Percentiles rank a stretch among this genome's conserved stretches.
These are phyloP conservation scores for Corrigiola litoralis DNA, from an alignment of 179 eudicot species.

Conservation along the genomic window DNA sequence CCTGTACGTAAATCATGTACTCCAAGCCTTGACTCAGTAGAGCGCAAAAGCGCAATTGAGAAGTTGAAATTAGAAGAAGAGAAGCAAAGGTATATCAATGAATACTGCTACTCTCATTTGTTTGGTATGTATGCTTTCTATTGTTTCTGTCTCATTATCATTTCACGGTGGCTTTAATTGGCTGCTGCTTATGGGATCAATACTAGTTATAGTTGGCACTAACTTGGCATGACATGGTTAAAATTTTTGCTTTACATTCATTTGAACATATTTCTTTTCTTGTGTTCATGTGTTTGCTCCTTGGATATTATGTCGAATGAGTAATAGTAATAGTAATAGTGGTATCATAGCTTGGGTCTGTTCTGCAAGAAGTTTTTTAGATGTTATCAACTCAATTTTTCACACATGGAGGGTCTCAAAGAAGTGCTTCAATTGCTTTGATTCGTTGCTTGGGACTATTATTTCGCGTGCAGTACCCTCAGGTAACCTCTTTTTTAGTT, in stretches of 20 bases:
- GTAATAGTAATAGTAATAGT: too few relatives aligned
- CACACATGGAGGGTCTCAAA: too few relatives aligned
- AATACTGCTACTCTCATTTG: background rate
- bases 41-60: conserved; percentile 32
- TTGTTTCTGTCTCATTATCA: background rate
- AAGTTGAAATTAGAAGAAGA: conserved; percentile 52
- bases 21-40: conserved; percentile 33
- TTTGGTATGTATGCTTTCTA: background rate
- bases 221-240: background rate
- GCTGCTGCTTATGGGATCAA: background rate
- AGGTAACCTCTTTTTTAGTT: too few relatives aligned
- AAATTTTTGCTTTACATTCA: background rate
- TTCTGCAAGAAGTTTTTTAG: too few relatives aligned
- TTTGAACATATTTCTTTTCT: too few relatives aligned
- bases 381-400: too few relatives aligned
- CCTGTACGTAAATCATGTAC: conserved; percentile 37
- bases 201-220: background rate
- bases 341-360: too few relatives aligned
- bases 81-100: conserved; percentile 37
- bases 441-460: too few relatives aligned
- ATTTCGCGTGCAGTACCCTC: too few relatives aligned
- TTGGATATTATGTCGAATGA: too few relatives aligned
- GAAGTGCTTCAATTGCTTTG: too few relatives aligned
- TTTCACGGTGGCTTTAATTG: background rate
- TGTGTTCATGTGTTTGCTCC: too few relatives aligned